Conservation (phyloP, 495 filamentous ascomycete species). For the Echria macrotheca region DNA sequence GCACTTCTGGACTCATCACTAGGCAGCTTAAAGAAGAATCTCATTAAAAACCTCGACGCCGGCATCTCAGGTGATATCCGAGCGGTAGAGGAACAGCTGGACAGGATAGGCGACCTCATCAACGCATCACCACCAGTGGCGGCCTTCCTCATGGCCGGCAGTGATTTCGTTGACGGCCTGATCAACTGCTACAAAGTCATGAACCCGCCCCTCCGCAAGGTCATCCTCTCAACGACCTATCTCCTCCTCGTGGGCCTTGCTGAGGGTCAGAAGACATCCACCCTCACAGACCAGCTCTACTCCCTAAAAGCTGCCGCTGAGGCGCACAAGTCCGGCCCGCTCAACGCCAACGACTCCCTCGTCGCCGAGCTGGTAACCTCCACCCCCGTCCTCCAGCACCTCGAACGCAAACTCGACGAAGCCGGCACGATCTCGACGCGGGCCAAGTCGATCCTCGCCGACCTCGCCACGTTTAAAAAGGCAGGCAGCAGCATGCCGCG, state of each 20-base stretch:
- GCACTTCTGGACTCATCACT: constrained; percentile 31
- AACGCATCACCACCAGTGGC: constrained; percentile 47
- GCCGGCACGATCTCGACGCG: constrained; percentile 33
- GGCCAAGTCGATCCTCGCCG: constrained; percentile 52
- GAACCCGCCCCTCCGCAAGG: constrained; percentile 52
- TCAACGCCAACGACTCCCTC: constrained; percentile 49
- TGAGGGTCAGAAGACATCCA: constrained; percentile 61
- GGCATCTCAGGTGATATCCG: constrained; percentile 40
- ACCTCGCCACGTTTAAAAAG: constrained; percentile 52
- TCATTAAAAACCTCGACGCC: constrained; percentile 47
- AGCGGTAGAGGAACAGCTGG: constrained; percentile 40
- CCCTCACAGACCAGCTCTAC: constrained; percentile 77
- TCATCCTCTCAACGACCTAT: constrained; percentile 65
- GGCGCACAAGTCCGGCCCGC: constrained; percentile 43
- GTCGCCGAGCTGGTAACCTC: constrained; percentile 58
- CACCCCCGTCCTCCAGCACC: constrained; percentile 50
- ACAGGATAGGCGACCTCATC: constrained; percentile 47
- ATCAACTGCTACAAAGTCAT: constrained; percentile 57
- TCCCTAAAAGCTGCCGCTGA: constrained; percentile 65
- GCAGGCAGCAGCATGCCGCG: constrained; percentile 44
- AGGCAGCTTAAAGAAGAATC: constrained; percentile 35
- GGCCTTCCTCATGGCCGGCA: constrained; percentile 69
- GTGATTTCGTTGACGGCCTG: constrained; percentile 78
- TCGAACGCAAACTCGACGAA: constrained; percentile 41
- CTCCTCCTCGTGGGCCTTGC: constrained; percentile 64